Evolutionary conservation across 208 protist species (phyloP).

Genomic region (Leishmania gerbilli): DNA sequence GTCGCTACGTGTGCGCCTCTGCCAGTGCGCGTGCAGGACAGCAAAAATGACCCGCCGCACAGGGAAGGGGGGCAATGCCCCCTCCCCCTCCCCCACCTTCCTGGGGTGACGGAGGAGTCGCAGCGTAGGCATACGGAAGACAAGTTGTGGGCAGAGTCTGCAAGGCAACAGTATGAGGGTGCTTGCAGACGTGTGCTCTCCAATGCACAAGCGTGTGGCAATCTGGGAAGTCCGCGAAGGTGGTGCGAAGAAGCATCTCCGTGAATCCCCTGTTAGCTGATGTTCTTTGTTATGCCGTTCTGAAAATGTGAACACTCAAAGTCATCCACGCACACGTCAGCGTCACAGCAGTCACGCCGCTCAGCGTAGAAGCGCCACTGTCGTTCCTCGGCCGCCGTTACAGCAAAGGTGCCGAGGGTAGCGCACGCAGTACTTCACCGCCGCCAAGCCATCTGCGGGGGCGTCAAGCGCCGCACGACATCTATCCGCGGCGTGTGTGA

Average conservation of each 20-base stretch:
- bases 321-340: not conserved
- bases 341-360: not conserved
- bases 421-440: constrained; percentile 30
- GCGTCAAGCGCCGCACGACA: constrained; percentile 12
- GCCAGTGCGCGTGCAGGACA: not conserved
- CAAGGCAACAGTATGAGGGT: not conserved
- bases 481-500: not conserved
- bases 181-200: not conserved
- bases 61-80: not conserved
- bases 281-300: not conserved
- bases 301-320: not conserved
- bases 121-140: not conserved
- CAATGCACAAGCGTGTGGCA: not conserved
- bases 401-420: constrained; percentile 18
- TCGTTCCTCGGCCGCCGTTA: constrained; percentile 15
- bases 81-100: not conserved
- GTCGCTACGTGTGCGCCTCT: not conserved
- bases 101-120: not conserved
- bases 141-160: not conserved
- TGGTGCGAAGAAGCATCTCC: too few species aligned
- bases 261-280: not conserved
- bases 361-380: constrained; percentile 14
- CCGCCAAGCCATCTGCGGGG: constrained; percentile 11
- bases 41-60: not conserved
- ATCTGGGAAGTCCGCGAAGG: not conserved